Evolutionary conservation across 2,329 filamentous ascomycete genomes (phyloP).

Genomic region (Penicillium sclerotigenum): DNA sequence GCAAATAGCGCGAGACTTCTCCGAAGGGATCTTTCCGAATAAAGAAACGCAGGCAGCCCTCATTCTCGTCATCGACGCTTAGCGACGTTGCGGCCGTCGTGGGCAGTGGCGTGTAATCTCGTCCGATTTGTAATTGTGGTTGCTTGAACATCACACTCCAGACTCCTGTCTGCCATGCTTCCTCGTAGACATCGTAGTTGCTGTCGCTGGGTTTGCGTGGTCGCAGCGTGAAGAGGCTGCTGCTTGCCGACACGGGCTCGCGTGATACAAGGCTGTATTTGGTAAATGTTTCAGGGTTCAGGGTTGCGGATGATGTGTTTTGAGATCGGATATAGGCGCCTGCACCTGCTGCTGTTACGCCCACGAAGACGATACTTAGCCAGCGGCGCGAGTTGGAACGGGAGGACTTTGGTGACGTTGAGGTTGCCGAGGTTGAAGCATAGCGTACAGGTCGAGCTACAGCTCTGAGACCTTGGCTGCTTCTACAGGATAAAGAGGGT

Average conservation of each 20-base stretch:
- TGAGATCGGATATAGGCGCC: conserved; percentile 37
- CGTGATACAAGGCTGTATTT: conserved; percentile 43
- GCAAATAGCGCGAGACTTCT: conserved; percentile 81
- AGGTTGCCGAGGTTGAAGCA: conserved; percentile 18
- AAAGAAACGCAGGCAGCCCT: conserved; percentile 63
- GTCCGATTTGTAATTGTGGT: conserved; percentile 85
- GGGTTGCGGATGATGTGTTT: conserved; percentile 22
- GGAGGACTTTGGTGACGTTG: conserved; percentile 16
- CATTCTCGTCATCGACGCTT: conserved; percentile 27
- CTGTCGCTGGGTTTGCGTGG: conserved; percentile 31
- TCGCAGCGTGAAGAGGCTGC: conserved; percentile 46
- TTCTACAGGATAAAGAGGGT: conserved; percentile 13
- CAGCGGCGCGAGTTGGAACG: conserved; percentile 28
- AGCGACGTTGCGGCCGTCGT: conserved; percentile 23
- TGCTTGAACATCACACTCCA: conserved; percentile 95
- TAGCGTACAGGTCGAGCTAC: conserved; percentile 20
- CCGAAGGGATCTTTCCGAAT: conserved; percentile 75
- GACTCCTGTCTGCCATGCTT: conserved; percentile 61
- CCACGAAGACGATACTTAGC: conserved; percentile 36
- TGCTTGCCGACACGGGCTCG: conserved; percentile 46
- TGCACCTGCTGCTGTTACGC: conserved; percentile 34
- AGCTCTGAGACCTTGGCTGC: conserved; percentile 8
- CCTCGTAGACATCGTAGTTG: conserved; percentile 40
- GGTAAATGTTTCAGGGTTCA: conserved; percentile 41
- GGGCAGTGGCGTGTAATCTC: conserved; percentile 84